phyloP scores from a whole-genome alignment of 2,329 filamentous ascomycete genomes.

The Gremmenia infestans region DNA sequence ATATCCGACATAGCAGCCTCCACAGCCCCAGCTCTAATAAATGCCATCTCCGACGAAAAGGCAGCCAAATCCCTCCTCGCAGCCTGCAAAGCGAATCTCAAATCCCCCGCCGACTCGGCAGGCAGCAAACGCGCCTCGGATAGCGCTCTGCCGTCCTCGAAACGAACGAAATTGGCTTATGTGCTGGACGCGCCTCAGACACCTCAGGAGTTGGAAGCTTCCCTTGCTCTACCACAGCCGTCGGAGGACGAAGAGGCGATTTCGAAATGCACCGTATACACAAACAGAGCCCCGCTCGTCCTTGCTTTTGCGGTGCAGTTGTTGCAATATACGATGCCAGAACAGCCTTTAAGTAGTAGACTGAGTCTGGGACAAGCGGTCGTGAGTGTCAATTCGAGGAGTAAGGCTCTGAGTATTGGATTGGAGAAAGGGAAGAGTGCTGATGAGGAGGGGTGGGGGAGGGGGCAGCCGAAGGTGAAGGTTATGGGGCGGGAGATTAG shows the following conservation, averaged over 20 bases:
- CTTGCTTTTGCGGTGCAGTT: conserved; percentile 73
- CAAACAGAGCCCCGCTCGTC: conserved; percentile 77
- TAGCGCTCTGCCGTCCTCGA: conserved; percentile 15
- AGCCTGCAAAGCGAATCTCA: conserved; percentile 26
- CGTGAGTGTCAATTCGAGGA: conserved; percentile 73
- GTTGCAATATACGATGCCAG: conserved; percentile 75
- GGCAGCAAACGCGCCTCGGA: conserved; percentile 23
- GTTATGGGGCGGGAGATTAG: conserved; percentile 70
- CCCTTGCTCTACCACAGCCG: conserved; percentile 53
- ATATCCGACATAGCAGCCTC: conserved; percentile 27
- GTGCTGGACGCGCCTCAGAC: conserved; percentile 26
- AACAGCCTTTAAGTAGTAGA: conserved; percentile 78
- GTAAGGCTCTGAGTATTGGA: conserved; percentile 71
- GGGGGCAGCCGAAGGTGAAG: conserved; percentile 65
- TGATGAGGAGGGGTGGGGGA: conserved; percentile 65
- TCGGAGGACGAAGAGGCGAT: conserved; percentile 56
- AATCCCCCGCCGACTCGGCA: conserved; percentile 11
- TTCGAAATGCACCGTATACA: conserved; percentile 53
- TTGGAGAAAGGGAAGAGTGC: conserved; percentile 59
- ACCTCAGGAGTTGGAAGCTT: conserved; percentile 57
- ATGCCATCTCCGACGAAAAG: conserved; percentile 28
- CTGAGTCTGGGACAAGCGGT: conserved; percentile 80
- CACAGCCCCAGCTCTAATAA: conserved; percentile 18
- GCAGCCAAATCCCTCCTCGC: conserved; percentile 28
- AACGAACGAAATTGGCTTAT: conserved; percentile 27